These are phyloP conservation scores for Monosporozyma aerobia DNA, from an alignment of 805 yeast species.

Conservation along the genomic window DNA sequence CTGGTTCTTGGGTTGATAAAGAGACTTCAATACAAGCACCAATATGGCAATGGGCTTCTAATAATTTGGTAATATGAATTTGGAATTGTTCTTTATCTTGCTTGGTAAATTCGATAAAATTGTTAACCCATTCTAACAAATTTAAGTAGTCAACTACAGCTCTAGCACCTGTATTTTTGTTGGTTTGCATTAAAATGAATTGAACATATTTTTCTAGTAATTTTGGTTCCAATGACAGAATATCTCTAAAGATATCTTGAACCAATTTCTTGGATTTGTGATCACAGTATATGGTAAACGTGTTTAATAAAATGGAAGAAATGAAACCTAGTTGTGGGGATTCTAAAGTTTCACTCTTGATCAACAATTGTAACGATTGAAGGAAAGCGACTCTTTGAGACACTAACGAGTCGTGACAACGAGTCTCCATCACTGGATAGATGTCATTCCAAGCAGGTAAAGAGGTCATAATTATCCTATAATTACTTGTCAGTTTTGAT, in stretches of 20 bases:
- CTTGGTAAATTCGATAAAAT: conserved; percentile 23
- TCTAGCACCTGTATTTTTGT: conserved; percentile 30
- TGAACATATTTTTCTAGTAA: conserved; percentile 31
- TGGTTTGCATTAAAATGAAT: conserved; percentile 31
- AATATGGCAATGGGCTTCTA: conserved; percentile 32
- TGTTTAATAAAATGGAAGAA: conserved; percentile 34
- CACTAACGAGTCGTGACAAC: conserved; percentile 18
- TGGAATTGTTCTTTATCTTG: conserved; percentile 20
- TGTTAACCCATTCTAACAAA: conserved; percentile 48
- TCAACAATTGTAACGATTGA: conserved; percentile 13
- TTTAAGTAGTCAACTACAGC: conserved; percentile 52
- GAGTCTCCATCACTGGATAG: conserved; percentile 13
- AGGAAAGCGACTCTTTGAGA: conserved; percentile 24
- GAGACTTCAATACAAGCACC: conserved; percentile 23
- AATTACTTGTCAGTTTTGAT: neutral
- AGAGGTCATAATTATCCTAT: conserved; percentile 5
- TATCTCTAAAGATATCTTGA: conserved; percentile 31
- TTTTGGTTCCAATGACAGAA: conserved; percentile 29
- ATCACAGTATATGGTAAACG: conserved; percentile 46
- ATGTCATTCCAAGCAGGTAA: conserved; percentile 18
- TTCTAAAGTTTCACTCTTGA: conserved; percentile 13
- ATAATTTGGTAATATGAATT: conserved; percentile 29
- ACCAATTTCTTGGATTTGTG: conserved; percentile 38
- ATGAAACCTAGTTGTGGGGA: conserved; percentile 23
- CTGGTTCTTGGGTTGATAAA: conserved; percentile 18